Evolutionary conservation across 2,329 filamentous ascomycete genomes (phyloP).

Genomic region (Fusarium gaditjirri): DNA sequence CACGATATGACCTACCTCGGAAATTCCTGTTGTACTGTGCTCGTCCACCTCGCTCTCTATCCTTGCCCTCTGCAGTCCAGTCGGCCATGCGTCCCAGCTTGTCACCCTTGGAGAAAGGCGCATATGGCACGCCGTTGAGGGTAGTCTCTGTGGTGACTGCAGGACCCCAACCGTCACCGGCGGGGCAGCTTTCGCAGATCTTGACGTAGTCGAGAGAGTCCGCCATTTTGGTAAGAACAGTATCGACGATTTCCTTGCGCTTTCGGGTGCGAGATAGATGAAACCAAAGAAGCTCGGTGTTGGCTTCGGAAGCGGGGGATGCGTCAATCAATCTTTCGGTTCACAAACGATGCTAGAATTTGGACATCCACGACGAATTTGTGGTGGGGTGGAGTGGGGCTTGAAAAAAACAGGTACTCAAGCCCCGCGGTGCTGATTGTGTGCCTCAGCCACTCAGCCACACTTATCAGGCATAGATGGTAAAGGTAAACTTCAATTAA

Average conservation of each 20-base stretch:
- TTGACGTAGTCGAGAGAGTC: conserved; percentile 68
- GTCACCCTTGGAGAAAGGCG: conserved; percentile 98
- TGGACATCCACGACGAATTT: conserved; percentile 52
- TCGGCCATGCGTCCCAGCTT: conserved; percentile 99
- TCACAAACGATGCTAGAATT: conserved; percentile 48
- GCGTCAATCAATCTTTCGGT: conserved; percentile 37
- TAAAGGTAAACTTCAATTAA: neutral
- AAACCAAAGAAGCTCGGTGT: conserved; percentile 21
- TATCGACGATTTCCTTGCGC: conserved; percentile 27
- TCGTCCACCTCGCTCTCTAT: conserved; percentile 80
- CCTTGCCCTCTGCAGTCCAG: conserved; percentile 94
- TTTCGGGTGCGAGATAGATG: conserved; percentile 15
- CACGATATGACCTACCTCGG: conserved; percentile 71
- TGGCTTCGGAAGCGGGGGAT: conserved; percentile 37
- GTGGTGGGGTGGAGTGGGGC: conserved; percentile 55
- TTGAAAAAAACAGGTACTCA: conserved; percentile 45
- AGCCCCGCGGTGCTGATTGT: conserved; percentile 46
- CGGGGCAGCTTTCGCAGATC: conserved; percentile 77
- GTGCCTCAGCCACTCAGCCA: conserved; percentile 43
- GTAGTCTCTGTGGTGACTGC: conserved; percentile 84
- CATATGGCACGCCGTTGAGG: conserved; percentile 94
- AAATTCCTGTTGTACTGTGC: conserved; percentile 93
- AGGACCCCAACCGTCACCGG: conserved; percentile 89
- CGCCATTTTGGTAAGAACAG: conserved; percentile 52
- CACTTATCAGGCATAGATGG: conserved; percentile 12